phyloP scores from a whole-genome alignment of 768 basidiomycete species.

The Neoboletus subvelutipes region DNA sequence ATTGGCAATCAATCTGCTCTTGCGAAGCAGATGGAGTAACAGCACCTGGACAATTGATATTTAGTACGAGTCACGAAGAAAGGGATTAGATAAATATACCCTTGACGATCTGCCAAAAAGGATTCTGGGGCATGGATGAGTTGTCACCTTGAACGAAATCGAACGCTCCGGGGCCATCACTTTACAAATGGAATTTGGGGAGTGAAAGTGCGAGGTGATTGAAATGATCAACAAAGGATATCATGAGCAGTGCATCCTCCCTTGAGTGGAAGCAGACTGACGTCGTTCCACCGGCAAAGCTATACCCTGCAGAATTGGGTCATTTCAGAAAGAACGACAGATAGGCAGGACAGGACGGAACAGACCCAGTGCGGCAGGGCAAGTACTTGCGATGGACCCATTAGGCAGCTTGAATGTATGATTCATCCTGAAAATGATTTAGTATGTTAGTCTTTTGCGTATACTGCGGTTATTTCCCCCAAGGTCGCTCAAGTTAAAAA shows the following conservation, averaged over 20 bases:
- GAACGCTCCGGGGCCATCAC: constrained; percentile 75
- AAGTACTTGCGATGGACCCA: constrained; percentile 66
- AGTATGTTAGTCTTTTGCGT: not conserved
- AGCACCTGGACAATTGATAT: constrained; percentile 13
- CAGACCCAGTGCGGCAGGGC: constrained; percentile 76
- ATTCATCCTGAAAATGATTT: constrained; percentile 46
- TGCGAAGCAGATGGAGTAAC: constrained; percentile 64
- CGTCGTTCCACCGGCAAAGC: constrained; percentile 83
- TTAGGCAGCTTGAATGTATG: constrained; percentile 64
- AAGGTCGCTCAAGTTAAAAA: not conserved
- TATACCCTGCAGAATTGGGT: constrained; percentile 48
- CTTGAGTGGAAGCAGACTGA: constrained; percentile 33
- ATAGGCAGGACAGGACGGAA: constrained; percentile 1
- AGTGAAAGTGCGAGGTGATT: not conserved
- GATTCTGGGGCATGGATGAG: constrained; percentile 61
- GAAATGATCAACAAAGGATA: not conserved
- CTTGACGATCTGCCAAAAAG: constrained; percentile 81
- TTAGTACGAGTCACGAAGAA: not conserved
- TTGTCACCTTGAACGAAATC: constrained; percentile 79
- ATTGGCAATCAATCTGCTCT: constrained; percentile 67
- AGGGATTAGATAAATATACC: constrained; percentile 26
- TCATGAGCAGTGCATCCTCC: not conserved
- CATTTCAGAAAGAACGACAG: constrained; percentile 2
- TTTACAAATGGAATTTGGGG: not conserved
- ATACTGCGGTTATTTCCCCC: not conserved